Percentiles rank a stretch among this genome's conserved stretches.
Evolutionary conservation across 495 filamentous ascomycete species (phyloP).

Genomic region (Amorphotheca resinae): DNA sequence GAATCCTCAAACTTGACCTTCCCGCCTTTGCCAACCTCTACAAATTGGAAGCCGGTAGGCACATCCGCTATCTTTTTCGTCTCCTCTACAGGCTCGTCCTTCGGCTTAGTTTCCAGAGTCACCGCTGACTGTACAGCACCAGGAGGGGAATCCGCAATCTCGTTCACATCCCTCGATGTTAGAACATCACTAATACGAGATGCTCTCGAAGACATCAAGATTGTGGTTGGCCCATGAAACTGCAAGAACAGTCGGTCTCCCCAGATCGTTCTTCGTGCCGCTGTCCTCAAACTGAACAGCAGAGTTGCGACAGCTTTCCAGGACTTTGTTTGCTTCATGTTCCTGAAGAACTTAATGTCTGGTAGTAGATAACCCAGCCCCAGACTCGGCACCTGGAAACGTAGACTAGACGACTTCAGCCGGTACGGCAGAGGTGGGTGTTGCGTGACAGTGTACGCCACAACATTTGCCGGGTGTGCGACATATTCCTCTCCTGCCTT

Average conservation of each 20-base stretch:
- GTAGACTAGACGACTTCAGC: slow-evolving; percentile 61
- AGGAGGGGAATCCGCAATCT: slow-evolving; percentile 64
- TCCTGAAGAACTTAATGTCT: slow-evolving; percentile 55
- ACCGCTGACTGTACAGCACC: slow-evolving; percentile 40
- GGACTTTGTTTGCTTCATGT: slow-evolving; percentile 50
- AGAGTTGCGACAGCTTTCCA: slow-evolving; percentile 54
- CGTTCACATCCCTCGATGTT: slow-evolving; percentile 63
- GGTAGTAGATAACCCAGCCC: slow-evolving; percentile 41
- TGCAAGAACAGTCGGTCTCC: slow-evolving; percentile 85
- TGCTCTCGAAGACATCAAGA: slow-evolving; percentile 76
- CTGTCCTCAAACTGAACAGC: slow-evolving; percentile 56
- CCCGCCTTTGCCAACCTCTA: slow-evolving; percentile 50
- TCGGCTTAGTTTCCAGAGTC: slow-evolving; percentile 28
- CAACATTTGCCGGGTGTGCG: slow-evolving; percentile 73
- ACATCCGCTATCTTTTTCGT: slow-evolving; percentile 22
- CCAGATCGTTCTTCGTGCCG: slow-evolving; percentile 73
- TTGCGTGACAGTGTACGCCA: slow-evolving; percentile 72
- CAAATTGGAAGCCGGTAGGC: slow-evolving; percentile 36
- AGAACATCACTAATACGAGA: slow-evolving; percentile 64
- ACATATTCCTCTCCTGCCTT: slow-evolving; percentile 75
- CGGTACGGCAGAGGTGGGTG: slow-evolving; percentile 70
- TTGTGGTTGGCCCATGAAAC: slow-evolving; percentile 72
- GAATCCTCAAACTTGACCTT: slow-evolving; percentile 57
- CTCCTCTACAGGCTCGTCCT: slow-evolving; percentile 17
- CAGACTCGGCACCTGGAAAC: slow-evolving; percentile 65